Evolutionary conservation across 805 yeast species (phyloP).

Genomic region (Yarrowia osloensis): DNA sequence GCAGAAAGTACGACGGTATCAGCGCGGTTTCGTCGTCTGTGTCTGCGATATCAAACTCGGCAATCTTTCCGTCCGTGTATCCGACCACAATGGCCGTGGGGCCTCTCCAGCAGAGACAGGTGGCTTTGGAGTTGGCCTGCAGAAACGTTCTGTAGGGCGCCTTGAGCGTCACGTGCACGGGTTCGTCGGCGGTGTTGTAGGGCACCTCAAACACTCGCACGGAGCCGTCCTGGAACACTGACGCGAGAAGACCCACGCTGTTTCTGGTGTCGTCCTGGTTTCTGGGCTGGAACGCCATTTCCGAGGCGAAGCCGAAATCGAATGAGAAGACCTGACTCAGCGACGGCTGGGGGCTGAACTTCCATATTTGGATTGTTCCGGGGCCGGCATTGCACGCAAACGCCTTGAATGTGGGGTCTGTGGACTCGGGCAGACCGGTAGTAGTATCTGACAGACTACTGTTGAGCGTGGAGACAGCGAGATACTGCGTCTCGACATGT

Average conservation of each 20-base stretch:
- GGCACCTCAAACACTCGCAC: constrained; percentile 52
- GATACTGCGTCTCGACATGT: constrained; percentile 43
- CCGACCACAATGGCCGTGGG: constrained; percentile 56
- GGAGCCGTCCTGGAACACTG: constrained; percentile 59
- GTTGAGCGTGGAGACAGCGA: constrained; percentile 55
- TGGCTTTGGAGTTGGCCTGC: constrained; percentile 42
- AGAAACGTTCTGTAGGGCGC: constrained; percentile 32
- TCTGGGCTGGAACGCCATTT: constrained; percentile 41
- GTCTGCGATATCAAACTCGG: constrained; percentile 52
- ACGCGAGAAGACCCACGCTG: constrained; percentile 43
- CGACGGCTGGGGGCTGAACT: not conserved
- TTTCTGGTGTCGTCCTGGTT: constrained; percentile 18
- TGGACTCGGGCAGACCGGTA: constrained; percentile 43
- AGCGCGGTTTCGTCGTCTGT: constrained; percentile 5
- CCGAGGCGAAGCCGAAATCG: constrained; percentile 40
- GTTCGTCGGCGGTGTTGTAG: not conserved
- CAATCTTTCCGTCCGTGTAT: constrained; percentile 57
- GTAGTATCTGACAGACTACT: constrained; percentile 41
- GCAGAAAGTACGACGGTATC: constrained; percentile 15
- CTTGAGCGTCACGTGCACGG: constrained; percentile 17
- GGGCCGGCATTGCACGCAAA: constrained; percentile 32
- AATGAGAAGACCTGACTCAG: constrained; percentile 41
- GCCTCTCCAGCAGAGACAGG: constrained; percentile 53
- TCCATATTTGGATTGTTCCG: constrained; percentile 36
- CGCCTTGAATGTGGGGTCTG: constrained; percentile 32